These are phyloP conservation scores for Auxenochlorella pyrenoidosa DNA, from an alignment of 139 green algal genomes.

Conservation along the genomic window DNA sequence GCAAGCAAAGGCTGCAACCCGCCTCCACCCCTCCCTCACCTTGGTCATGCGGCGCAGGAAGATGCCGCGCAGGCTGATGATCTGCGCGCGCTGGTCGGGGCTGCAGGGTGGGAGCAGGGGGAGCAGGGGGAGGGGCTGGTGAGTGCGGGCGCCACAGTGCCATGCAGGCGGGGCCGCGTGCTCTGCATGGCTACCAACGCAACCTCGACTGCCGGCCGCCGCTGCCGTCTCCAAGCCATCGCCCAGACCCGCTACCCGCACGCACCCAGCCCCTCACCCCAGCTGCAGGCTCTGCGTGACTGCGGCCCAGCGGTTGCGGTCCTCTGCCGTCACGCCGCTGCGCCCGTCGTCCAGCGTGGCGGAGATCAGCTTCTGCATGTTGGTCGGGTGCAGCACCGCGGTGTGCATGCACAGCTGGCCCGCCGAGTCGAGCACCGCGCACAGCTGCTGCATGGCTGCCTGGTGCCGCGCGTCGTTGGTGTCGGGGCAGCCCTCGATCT, in stretches of 20 bases:
- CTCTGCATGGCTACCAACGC: not conserved
- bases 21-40: not conserved
- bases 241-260: not conserved
- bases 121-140: not conserved
- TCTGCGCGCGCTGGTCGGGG: constrained; percentile 43
- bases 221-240: not conserved
- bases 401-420: constrained; percentile 57
- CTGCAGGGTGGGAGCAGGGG: not conserved
- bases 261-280: not conserved
- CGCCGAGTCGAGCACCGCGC: constrained; percentile 43
- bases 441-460: constrained; percentile 32
- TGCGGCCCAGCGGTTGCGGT: constrained; percentile 39
- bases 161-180: not conserved
- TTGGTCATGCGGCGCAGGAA: constrained; percentile 50
- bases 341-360: constrained; percentile 50
- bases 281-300: constrained; percentile 43
- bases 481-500: constrained; percentile 43
- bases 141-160: not conserved
- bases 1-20: not conserved
- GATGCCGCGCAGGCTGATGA: constrained; percentile 44
- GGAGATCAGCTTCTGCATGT: constrained; percentile 58
- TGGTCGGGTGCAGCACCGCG: constrained; percentile 53
- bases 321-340: constrained; percentile 41
- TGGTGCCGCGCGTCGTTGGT: constrained; percentile 13
- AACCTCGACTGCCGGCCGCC: not conserved